Conservation (phyloP, 495 filamentous ascomycete genomes). For the Podospora appendiculata region DNA sequence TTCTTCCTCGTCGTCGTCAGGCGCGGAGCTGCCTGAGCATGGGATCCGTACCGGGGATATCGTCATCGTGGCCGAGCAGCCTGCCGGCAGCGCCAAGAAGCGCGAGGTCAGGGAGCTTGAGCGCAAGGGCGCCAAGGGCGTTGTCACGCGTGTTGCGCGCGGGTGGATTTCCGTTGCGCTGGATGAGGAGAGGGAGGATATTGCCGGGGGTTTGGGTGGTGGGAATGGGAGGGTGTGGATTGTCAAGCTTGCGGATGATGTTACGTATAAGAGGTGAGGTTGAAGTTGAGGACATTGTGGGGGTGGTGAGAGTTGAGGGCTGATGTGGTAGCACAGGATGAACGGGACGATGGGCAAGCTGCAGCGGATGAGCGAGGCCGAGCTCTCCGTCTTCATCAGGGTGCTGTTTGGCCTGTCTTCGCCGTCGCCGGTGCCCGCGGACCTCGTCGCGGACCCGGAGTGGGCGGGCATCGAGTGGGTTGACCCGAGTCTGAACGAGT, state of each 20-base stretch:
- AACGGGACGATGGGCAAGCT: conserved; percentile 79
- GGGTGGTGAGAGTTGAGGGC: neutral
- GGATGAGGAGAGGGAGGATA: conserved; percentile 50
- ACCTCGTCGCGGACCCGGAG: conserved; percentile 30
- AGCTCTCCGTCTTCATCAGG: conserved; percentile 66
- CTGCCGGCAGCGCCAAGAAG: conserved; percentile 60
- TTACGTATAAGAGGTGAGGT: conserved; percentile 73
- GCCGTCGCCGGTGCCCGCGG: conserved; percentile 45
- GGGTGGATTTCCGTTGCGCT: conserved; percentile 65
- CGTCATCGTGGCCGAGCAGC: conserved; percentile 71
- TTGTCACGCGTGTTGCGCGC: conserved; percentile 63
- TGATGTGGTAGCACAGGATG: conserved; percentile 52
- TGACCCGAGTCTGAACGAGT: conserved; percentile 75
- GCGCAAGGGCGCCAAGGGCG: conserved; percentile 63
- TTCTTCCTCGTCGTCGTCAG: neutral
- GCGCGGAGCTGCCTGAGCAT: conserved; percentile 60
- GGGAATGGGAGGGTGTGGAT: conserved; percentile 59
- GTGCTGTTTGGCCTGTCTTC: conserved; percentile 72
- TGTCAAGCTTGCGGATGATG: conserved; percentile 92
- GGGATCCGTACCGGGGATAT: conserved; percentile 85
- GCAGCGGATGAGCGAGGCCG: conserved; percentile 59
- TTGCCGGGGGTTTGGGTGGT: conserved; percentile 60
- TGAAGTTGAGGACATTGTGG: neutral
- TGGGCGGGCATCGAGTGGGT: conserved; percentile 56
- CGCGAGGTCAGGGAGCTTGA: conserved; percentile 59